phyloP scores from a whole-genome alignment of 1,284 basidiomycete species.

The Apiotrichum akiyoshidainum region DNA sequence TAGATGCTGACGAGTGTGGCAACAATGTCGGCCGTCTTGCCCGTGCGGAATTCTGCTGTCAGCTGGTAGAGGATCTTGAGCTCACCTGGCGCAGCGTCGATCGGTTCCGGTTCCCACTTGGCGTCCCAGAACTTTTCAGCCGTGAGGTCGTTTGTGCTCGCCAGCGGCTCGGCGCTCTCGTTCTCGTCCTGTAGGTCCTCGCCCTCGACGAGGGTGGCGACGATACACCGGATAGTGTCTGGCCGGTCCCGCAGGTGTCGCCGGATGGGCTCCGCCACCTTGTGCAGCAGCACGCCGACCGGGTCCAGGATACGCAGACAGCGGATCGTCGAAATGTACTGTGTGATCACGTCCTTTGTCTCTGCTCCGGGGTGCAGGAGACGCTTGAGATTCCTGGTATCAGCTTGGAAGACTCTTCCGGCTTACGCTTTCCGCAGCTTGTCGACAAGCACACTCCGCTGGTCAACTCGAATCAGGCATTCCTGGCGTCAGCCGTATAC shows the following conservation, averaged over 20 bases:
- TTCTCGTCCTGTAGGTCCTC: slow-evolving; percentile 61
- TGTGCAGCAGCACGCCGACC: slow-evolving; percentile 83
- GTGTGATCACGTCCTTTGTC: slow-evolving; percentile 82
- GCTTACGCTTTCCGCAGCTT: slow-evolving; percentile 46
- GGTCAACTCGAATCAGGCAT: slow-evolving; percentile 43
- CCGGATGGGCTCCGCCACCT: slow-evolving; percentile 85
- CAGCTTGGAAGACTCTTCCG: slow-evolving; percentile 1
- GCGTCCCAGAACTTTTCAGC: slow-evolving; percentile 79
- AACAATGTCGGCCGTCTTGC: slow-evolving; percentile 83
- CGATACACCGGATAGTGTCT: slow-evolving; percentile 88
- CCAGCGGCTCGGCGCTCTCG: slow-evolving; percentile 32
- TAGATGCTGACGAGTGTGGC: slow-evolving; percentile 94
- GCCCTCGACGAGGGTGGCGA: slow-evolving; percentile 83
- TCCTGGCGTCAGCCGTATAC: slow-evolving; percentile 23
- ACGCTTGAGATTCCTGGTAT: slow-evolving; percentile 69
- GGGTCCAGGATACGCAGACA: slow-evolving; percentile 88
- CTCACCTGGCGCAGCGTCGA: slow-evolving; percentile 84
- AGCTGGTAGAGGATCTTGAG: slow-evolving; percentile 4
- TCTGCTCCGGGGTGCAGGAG: slow-evolving; percentile 94
- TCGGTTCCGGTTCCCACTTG: slow-evolving; percentile 88
- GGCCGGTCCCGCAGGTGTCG: slow-evolving; percentile 76
- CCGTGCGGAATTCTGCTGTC: slow-evolving; percentile 73
- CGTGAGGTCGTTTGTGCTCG: slow-evolving; percentile 67
- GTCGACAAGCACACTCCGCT: slow-evolving; percentile 42
- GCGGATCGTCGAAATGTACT: slow-evolving; percentile 93